Conservation (phyloP, 2,329 filamentous ascomycete species). For the Aspergillus ruber region DNA sequence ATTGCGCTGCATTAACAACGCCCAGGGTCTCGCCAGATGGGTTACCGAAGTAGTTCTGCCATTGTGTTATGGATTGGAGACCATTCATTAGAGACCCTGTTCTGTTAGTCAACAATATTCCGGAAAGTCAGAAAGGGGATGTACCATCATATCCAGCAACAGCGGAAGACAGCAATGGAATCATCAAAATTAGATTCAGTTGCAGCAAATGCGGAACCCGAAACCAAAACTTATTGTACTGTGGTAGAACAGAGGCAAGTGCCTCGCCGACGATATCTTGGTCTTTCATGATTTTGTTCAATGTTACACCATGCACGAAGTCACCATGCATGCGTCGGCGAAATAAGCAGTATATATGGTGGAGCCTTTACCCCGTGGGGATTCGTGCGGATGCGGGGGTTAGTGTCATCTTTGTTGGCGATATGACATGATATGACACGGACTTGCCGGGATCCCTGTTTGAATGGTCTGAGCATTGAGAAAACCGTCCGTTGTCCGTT, state of each 20-base stretch:
- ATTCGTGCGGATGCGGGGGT: background rate
- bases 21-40: conserved; percentile 38
- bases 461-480: background rate
- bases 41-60: conserved; percentile 38
- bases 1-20: conserved; percentile 39
- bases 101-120: too few relatives aligned
- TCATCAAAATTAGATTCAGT: conserved; percentile 40
- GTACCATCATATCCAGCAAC: conserved; percentile 43
- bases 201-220: conserved; percentile 36
- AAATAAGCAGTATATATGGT: background rate
- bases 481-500: background rate
- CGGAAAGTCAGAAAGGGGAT: background rate
- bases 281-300: conserved; percentile 10
- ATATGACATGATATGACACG: background rate
- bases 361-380: background rate
- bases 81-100: conserved; percentile 42
- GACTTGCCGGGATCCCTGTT: background rate
- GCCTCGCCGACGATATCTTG: conserved; percentile 21
- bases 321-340: background rate
- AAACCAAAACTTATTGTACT: conserved; percentile 39
- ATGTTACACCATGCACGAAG: background rate
- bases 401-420: background rate
- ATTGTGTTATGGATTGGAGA: conserved; percentile 37
- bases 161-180: conserved; percentile 40
- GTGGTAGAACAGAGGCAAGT: conserved; percentile 33